Conservation (phyloP, 2,329 filamentous ascomycete species). For the Ramichloridium luteum region DNA sequence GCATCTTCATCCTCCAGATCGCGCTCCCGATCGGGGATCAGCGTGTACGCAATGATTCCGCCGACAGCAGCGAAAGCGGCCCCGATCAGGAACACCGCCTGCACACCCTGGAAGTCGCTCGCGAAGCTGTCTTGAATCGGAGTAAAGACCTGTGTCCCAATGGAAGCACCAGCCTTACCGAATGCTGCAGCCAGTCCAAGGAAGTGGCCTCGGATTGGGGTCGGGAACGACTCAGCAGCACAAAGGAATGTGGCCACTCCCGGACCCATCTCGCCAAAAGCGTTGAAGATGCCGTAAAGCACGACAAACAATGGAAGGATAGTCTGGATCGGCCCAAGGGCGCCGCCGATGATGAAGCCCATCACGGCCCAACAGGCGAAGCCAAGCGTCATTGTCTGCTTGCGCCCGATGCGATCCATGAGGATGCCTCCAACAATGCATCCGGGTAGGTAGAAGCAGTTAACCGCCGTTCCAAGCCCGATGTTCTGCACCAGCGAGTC, state of each 20-base stretch:
- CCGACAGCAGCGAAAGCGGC: conserved; percentile 38
- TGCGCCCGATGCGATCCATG: conserved; percentile 66
- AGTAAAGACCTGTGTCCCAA: conserved; percentile 62
- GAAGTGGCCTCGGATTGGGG: conserved; percentile 63
- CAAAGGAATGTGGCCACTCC: conserved; percentile 70
- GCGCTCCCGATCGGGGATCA: conserved; percentile 35
- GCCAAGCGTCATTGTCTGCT: conserved; percentile 58
- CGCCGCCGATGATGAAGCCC: conserved; percentile 70
- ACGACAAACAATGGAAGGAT: conserved; percentile 57
- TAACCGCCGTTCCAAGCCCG: conserved; percentile 78
- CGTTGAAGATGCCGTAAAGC: conserved; percentile 64
- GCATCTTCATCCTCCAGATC: conserved; percentile 35
- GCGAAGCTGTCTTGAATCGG: conserved; percentile 32
- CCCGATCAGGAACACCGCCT: conserved; percentile 40
- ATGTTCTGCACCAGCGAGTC: conserved; percentile 63
- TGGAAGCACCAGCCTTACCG: conserved; percentile 64
- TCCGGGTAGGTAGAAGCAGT: conserved; percentile 77
- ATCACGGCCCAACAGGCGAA: conserved; percentile 48
- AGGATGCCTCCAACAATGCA: conserved; percentile 63
- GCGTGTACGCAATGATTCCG: conserved; percentile 32
- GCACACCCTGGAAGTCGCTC: conserved; percentile 31
- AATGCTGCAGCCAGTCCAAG: conserved; percentile 57
- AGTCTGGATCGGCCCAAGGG: conserved; percentile 50
- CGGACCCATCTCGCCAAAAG: conserved; percentile 67
- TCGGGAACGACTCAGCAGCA: conserved; percentile 76